These are phyloP conservation scores for Alternaria dauci DNA, from an alignment of 2,329 filamentous ascomycete species.

Conservation along the genomic window DNA sequence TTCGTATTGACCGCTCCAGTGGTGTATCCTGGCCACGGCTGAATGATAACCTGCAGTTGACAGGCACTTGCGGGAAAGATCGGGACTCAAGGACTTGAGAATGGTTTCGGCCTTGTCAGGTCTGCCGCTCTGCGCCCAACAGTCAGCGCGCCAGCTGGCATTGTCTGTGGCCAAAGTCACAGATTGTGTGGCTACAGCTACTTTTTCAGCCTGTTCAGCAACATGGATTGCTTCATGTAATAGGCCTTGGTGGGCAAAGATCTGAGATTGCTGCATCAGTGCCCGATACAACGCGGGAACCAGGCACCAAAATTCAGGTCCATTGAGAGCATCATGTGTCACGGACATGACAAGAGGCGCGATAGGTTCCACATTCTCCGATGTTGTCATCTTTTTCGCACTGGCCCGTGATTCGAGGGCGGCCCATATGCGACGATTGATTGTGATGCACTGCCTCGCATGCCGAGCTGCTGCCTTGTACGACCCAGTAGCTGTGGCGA, in stretches of 20 bases:
- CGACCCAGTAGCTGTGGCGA: conserved; percentile 66
- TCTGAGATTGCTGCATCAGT: conserved; percentile 74
- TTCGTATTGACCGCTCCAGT: conserved; percentile 57
- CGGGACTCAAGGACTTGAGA: conserved; percentile 61
- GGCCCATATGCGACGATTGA: conserved; percentile 62
- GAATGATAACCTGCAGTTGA: conserved; percentile 63
- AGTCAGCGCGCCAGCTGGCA: conserved; percentile 55
- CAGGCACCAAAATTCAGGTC: conserved; percentile 80
- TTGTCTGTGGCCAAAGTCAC: conserved; percentile 61
- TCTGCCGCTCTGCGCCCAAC: conserved; percentile 60
- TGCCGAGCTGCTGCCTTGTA: conserved; percentile 58
- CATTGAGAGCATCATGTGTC: conserved; percentile 58
- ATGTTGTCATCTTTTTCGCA: conserved; percentile 24
- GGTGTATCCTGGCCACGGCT: conserved; percentile 60
- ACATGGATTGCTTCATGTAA: conserved; percentile 90
- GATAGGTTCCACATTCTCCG: conserved; percentile 25
- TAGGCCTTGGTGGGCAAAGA: conserved; percentile 85
- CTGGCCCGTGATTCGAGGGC: conserved; percentile 56
- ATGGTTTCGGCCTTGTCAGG: conserved; percentile 59
- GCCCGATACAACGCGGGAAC: conserved; percentile 76
- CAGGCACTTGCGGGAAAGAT: conserved; percentile 54
- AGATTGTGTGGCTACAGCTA: conserved; percentile 74
- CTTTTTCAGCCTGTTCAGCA: conserved; percentile 80
- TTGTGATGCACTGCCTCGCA: conserved; percentile 58
- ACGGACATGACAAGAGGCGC: conserved; percentile 52